These are phyloP conservation scores for Veloporphyrellus conicus DNA, from an alignment of 1,284 basidiomycete species.

Conservation along the genomic window DNA sequence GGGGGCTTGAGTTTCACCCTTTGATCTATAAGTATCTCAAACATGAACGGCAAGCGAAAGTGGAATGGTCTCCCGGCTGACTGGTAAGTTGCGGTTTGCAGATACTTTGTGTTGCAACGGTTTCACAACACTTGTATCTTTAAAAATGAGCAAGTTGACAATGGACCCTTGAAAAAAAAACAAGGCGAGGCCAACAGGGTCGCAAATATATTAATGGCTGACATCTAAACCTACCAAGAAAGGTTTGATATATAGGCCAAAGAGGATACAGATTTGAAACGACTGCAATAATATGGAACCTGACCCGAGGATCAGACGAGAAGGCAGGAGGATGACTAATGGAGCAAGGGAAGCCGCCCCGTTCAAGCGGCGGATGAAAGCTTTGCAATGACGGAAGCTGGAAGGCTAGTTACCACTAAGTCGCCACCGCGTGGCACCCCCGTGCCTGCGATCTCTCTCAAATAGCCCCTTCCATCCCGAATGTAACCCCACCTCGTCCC, in stretches of 20 bases:
- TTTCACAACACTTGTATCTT: not conserved
- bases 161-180: not conserved
- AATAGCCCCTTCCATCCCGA: slow-evolving; percentile 16
- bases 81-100: not conserved
- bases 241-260: slow-evolving; percentile 10
- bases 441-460: slow-evolving; percentile 16
- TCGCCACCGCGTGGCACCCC: slow-evolving; percentile 13
- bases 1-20: not conserved
- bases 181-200: slow-evolving; percentile 2
- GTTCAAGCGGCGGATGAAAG: slow-evolving; percentile 26
- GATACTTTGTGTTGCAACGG: not conserved
- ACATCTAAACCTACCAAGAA: not conserved
- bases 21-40: not conserved
- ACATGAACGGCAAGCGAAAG: not conserved
- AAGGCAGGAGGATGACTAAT: slow-evolving; percentile 15
- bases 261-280: slow-evolving; percentile 2
- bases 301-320: slow-evolving; percentile 17
- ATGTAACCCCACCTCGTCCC: slow-evolving; percentile 6
- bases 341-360: slow-evolving; percentile 14
- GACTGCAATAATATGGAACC: slow-evolving; percentile 21
- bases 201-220: not conserved
- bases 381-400: slow-evolving; percentile 28
- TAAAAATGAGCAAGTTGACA: not conserved
- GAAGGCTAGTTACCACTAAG: slow-evolving; percentile 15
- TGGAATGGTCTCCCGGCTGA: not conserved